Conservation (phyloP, 257 asterid genomes). For the Solanum ossicruentum region DNA sequence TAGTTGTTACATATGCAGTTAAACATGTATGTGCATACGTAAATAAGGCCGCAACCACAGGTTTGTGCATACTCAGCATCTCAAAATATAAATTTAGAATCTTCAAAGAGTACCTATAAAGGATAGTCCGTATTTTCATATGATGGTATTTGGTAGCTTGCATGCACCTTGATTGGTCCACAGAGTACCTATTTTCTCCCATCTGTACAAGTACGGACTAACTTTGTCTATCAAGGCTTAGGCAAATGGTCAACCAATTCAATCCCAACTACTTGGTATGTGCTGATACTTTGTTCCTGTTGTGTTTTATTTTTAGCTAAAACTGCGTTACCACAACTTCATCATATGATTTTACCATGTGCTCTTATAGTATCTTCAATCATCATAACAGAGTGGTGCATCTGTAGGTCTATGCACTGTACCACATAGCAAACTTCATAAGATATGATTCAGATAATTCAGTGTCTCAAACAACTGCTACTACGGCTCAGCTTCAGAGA, state of each 20-base stretch:
- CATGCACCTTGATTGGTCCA: background rate
- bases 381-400: background rate
- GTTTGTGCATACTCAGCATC: background rate
- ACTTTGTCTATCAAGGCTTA: background rate
- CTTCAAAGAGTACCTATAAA: background rate
- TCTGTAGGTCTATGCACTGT: background rate
- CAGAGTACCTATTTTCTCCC: background rate
- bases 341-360: background rate
- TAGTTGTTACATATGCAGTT: background rate
- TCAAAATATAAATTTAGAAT: background rate
- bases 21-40: background rate
- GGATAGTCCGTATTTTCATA: background rate
- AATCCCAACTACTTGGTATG: background rate
- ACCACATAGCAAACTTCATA: background rate
- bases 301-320: background rate
- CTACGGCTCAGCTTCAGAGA: background rate
- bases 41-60: background rate
- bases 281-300: background rate
- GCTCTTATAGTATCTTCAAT: background rate
- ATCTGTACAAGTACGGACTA: background rate
- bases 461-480: background rate
- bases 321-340: background rate
- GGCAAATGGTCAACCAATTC: background rate
- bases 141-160: background rate
- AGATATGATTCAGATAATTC: background rate